Evolutionary conservation across 139 green algal genomes (phyloP).

Genomic region (Chlamydomonas eustigma): DNA sequence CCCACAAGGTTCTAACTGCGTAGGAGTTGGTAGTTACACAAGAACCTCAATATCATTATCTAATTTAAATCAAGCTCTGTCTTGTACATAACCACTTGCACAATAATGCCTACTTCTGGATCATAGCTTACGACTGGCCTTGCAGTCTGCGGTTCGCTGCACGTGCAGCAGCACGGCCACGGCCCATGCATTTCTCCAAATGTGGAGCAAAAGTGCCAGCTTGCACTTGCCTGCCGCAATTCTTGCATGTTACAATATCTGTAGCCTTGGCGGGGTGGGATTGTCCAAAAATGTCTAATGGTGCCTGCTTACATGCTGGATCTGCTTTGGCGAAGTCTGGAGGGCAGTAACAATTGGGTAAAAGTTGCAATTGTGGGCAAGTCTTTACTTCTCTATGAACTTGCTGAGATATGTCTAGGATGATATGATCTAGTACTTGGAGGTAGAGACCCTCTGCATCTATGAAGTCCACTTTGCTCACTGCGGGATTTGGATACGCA

Average conservation of each 20-base stretch:
- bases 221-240: conserved; percentile 61
- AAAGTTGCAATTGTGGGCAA: no score
- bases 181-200: conserved; percentile 81
- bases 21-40: background rate
- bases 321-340: background rate
- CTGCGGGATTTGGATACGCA: no score
- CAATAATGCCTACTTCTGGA: background rate
- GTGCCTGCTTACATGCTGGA: background rate
- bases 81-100: background rate
- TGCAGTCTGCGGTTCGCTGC: conserved; percentile 27
- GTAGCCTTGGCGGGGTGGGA: conserved; percentile 65
- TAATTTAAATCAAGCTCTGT: background rate
- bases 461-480: no score
- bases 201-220: conserved; percentile 74
- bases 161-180: conserved; percentile 40
- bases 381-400: background rate
- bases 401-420: background rate
- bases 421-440: background rate
- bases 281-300: conserved; percentile 71
- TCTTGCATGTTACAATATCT: conserved; percentile 64
- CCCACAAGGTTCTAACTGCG: no score
- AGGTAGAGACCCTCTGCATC: no score
- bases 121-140: conserved; percentile 12
- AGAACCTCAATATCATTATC: background rate
- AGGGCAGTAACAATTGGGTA: background rate